Base-by-base conservation (phyloP, 768 basidiomycete genomes). In the Pisolithus marmoratus region DNA sequence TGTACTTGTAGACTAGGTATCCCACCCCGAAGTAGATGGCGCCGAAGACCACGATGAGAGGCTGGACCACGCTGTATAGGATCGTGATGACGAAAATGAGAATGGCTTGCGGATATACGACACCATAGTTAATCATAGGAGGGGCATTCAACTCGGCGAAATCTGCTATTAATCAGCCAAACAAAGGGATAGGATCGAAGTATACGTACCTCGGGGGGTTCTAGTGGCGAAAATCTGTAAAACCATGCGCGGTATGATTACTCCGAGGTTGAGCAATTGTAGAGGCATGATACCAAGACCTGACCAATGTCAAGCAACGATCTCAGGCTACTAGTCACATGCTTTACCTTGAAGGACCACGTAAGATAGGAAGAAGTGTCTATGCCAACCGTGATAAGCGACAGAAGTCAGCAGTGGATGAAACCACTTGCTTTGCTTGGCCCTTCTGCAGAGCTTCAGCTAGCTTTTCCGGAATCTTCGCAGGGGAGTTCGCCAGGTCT, bases 1-100 rank as follows among this genome's bases (percentile, higher is more conserved):
- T 95, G 73, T 98, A 96, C 74, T 99, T 99, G 80, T 97, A 98
- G 3, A 96, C 94, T 5, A 98, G 78, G 64, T 99, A 99, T 7
- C 81, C 91, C 37, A 89, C 74, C n/a, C 94, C 95, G 60, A 99
- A 99, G 71, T 99, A 99, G 48, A 95, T 72, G 1, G 95, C 91
- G 12, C 95, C 92, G 63, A 98, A 98, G 26, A 96, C 80, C 50
- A 98, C 78, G 65, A 98, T 96, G 57, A 96, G 77, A 0, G 96
- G 96, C 54, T 96, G 91, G 12, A 95, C 88, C 57, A 99, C 88
- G 67, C 93, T 94, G 74, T 98, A 98, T 34, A 94, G 76, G 61
- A 99, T 73, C 36, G 90, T 94, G 69, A 99, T 88, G 56, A 93
- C 89, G 69, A 97, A 98, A 66, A 98, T 86, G 41, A 99, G 76